These are phyloP conservation scores for Fistulinella prunicolor DNA, from an alignment of 768 basidiomycete genomes.

Conservation along the genomic window DNA sequence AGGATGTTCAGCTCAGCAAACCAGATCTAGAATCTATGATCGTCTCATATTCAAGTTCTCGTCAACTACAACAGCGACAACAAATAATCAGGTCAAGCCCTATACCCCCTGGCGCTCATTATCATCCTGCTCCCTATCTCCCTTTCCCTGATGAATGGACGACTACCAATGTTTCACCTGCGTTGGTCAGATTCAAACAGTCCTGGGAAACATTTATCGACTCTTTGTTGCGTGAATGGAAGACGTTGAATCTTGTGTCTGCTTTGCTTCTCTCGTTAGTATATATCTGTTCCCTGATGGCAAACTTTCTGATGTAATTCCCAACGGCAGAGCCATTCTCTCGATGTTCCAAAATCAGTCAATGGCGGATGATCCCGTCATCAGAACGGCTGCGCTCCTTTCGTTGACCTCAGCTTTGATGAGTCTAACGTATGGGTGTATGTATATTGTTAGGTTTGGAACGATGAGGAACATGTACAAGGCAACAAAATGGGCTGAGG, in stretches of 20 bases:
- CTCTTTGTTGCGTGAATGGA: slow-evolving; percentile 70
- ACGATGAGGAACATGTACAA: slow-evolving; percentile 71
- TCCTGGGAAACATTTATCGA: slow-evolving; percentile 75
- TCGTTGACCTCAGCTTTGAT: slow-evolving; percentile 65
- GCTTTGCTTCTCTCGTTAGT: slow-evolving; percentile 54
- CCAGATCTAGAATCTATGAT: slow-evolving; percentile 64
- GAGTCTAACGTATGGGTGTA: slow-evolving; percentile 70
- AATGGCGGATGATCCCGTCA: slow-evolving; percentile 58
- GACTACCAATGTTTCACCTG: slow-evolving; percentile 51
- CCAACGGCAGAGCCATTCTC: slow-evolving; percentile 53
- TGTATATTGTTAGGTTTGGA: slow-evolving; percentile 69
- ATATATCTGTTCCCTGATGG: background rate
- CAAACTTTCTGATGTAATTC: background rate
- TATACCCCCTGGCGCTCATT: slow-evolving; percentile 26
- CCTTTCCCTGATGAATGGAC: slow-evolving; percentile 58
- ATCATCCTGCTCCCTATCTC: slow-evolving; percentile 23
- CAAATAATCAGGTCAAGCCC: slow-evolving; percentile 22
- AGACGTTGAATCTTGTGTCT: slow-evolving; percentile 72
- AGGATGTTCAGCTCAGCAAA: slow-evolving; percentile 73
- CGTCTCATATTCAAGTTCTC: slow-evolving; percentile 28
- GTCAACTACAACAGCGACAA: slow-evolving; percentile 14
- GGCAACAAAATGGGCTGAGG: slow-evolving; percentile 72
- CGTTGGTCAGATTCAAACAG: slow-evolving; percentile 57
- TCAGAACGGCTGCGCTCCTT: slow-evolving; percentile 58
- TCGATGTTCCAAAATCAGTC: slow-evolving; percentile 58